Evolutionary conservation across 768 basidiomycete genomes (phyloP).

Genomic region (Tulasnella sp.): DNA sequence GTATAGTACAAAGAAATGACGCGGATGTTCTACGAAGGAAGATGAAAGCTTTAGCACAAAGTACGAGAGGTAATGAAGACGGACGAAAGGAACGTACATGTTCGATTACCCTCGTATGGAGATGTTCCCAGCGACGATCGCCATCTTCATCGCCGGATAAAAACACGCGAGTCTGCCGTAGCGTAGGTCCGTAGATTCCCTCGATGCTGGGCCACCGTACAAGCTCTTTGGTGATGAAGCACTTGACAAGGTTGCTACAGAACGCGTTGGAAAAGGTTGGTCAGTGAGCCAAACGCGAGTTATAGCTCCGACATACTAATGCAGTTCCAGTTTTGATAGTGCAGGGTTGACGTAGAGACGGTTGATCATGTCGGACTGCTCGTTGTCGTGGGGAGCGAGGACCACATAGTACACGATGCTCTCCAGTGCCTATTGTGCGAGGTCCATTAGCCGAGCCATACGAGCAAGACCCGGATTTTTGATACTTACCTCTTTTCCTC

Average conservation of each 20-base stretch:
- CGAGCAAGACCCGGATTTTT: neutral
- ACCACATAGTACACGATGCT: slow-evolving; percentile 93
- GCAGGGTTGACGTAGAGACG: slow-evolving; percentile 74
- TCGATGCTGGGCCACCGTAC: slow-evolving; percentile 98
- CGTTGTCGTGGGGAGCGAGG: slow-evolving; percentile 89
- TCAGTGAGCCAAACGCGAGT: neutral
- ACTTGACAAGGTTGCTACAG: slow-evolving; percentile 84
- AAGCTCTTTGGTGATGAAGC: slow-evolving; percentile 84
- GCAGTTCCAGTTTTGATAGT: slow-evolving; percentile 69
- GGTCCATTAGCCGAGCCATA: slow-evolving; percentile 19
- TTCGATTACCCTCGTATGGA: slow-evolving; percentile 93
- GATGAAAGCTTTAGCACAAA: neutral
- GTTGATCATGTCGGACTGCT: slow-evolving; percentile 94
- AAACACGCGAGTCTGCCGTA: slow-evolving; percentile 78
- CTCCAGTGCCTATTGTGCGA: slow-evolving; percentile 62
- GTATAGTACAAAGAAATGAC: slow-evolving; percentile 93
- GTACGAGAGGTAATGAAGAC: neutral
- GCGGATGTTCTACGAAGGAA: slow-evolving; percentile 71
- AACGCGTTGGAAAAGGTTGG: neutral
- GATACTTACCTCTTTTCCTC: slow-evolving; percentile 54
- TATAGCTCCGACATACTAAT: slow-evolving; percentile 50
- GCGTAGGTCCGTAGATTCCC: slow-evolving; percentile 72
- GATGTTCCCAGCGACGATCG: slow-evolving; percentile 80
- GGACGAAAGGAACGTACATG: slow-evolving; percentile 53
- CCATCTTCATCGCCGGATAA: slow-evolving; percentile 32